These are phyloP conservation scores for Tetrapisispora taiwanensis DNA, from an alignment of 805 yeast genomes.

Conservation along the genomic window DNA sequence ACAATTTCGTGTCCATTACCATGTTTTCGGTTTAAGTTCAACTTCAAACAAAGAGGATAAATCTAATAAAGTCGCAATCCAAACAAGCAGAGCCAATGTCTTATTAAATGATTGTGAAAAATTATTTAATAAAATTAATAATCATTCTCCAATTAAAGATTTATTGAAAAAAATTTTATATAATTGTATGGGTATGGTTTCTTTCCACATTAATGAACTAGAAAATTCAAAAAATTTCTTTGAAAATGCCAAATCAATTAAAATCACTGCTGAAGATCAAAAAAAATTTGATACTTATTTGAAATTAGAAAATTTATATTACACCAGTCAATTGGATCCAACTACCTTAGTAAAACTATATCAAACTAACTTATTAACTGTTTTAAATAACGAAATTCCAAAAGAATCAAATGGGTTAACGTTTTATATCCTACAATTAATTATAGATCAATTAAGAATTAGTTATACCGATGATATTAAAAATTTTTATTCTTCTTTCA, in stretches of 20 bases:
- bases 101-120: slow-evolving; percentile 14
- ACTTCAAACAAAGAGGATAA: background rate
- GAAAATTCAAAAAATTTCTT: slow-evolving; percentile 7
- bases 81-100: slow-evolving; percentile 10
- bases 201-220: slow-evolving; percentile 7
- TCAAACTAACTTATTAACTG: slow-evolving; percentile 7
- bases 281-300: slow-evolving; percentile 11
- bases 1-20: slow-evolving; percentile 24
- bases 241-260: slow-evolving; percentile 4
- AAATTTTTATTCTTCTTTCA: background rate
- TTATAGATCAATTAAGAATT: slow-evolving; percentile 11
- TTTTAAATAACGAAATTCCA: slow-evolving; percentile 13
- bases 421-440: slow-evolving; percentile 16
- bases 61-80: background rate
- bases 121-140: slow-evolving; percentile 2
- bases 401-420: slow-evolving; percentile 18
- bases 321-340: slow-evolving; percentile 8
- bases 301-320: slow-evolving; percentile 20
- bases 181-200: slow-evolving; percentile 14
- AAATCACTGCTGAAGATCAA: background rate
- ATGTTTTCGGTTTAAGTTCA: slow-evolving; percentile 12
- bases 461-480: background rate
- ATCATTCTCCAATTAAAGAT: background rate
- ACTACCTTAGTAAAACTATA: slow-evolving; percentile 1
- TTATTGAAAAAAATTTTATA: slow-evolving; percentile 12